Conservation (phyloP, 768 basidiomycete genomes). For the Coprinopsis sp. region DNA sequence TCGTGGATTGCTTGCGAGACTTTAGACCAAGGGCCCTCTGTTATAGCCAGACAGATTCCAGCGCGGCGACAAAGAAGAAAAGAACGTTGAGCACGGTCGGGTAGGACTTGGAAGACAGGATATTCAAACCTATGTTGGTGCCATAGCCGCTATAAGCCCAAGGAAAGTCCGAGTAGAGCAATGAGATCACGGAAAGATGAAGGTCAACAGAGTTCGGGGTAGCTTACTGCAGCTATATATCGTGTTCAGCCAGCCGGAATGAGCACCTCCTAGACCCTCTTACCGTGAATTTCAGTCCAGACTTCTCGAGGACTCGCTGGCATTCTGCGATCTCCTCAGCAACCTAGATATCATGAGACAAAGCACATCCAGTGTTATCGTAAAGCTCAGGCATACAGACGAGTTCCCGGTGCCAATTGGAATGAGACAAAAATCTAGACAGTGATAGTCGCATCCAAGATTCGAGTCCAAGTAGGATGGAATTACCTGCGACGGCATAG, state of each 20-base stretch:
- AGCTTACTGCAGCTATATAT: constrained; percentile 63
- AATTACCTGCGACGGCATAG: constrained; percentile 71
- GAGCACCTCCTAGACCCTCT: constrained; percentile 4
- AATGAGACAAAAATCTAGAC: constrained; percentile 79
- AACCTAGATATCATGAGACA: constrained; percentile 39
- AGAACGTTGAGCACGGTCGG: too few species aligned
- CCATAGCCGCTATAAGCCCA: constrained; percentile 68
- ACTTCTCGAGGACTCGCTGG: constrained; percentile 75
- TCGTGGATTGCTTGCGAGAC: constrained; percentile 87
- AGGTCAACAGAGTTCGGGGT: background rate
- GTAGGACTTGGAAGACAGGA: too few species aligned
- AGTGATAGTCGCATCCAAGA: constrained; percentile 3
- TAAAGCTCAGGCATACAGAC: constrained; percentile 44
- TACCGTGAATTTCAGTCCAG: constrained; percentile 80
- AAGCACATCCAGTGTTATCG: background rate
- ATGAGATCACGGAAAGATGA: background rate
- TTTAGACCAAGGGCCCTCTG: constrained; percentile 81
- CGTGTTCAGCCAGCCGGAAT: constrained; percentile 7
- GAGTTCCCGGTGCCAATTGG: constrained; percentile 76
- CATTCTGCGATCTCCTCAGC: constrained; percentile 80
- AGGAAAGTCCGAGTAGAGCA: background rate
- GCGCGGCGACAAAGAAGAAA: background rate
- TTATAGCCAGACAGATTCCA: constrained; percentile 9
- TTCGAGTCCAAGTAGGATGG: background rate
- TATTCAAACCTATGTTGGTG: constrained; percentile 69